Evolutionary conservation across 2,329 filamentous ascomycete genomes (phyloP).

Genomic region (Fusarium avenaceum): DNA sequence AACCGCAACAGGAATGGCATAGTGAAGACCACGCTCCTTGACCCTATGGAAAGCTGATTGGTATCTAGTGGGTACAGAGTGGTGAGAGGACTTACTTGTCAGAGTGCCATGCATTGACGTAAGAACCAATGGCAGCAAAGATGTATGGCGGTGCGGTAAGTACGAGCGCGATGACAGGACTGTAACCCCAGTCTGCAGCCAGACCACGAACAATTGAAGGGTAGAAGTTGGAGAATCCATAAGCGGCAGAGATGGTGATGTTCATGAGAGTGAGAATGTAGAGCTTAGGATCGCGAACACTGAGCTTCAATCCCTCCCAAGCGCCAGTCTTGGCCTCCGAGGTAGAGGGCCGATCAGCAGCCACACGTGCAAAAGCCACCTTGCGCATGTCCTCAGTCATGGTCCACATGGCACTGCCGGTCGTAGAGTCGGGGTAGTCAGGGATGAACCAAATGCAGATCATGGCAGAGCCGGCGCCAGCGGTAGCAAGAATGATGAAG

Average conservation of each 20-base stretch:
- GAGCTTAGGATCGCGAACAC: conserved; percentile 19
- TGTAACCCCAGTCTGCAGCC: conserved; percentile 19
- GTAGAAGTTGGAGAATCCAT: conserved; percentile 28
- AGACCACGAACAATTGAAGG: conserved; percentile 17
- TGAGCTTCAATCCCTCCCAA: conserved; percentile 23
- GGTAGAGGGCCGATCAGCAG: conserved; percentile 13
- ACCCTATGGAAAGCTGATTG: neutral
- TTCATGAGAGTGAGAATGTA: conserved; percentile 29
- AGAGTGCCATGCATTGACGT: conserved; percentile 28
- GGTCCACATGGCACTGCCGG: conserved; percentile 11
- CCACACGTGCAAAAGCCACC: conserved; percentile 9
- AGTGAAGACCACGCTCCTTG: conserved; percentile 18
- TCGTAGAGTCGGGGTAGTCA: conserved; percentile 7
- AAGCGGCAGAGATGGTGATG: conserved; percentile 20
- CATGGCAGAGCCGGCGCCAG: conserved; percentile 23
- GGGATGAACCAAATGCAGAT: conserved; percentile 26
- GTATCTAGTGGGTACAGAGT: fast-evolving
- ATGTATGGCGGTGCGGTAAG: conserved; percentile 20
- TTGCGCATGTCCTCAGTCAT: conserved; percentile 16
- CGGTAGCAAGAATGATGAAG: conserved; percentile 15
- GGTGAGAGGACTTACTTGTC: conserved; percentile 4
- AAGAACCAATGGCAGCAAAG: conserved; percentile 20
- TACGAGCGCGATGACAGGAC: conserved; percentile 15
- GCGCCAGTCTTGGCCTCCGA: conserved; percentile 19
- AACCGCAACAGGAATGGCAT: conserved; percentile 12